These are phyloP conservation scores for Xylariaceae sp. DNA, from an alignment of 2,329 filamentous ascomycete genomes.

Conservation along the genomic window DNA sequence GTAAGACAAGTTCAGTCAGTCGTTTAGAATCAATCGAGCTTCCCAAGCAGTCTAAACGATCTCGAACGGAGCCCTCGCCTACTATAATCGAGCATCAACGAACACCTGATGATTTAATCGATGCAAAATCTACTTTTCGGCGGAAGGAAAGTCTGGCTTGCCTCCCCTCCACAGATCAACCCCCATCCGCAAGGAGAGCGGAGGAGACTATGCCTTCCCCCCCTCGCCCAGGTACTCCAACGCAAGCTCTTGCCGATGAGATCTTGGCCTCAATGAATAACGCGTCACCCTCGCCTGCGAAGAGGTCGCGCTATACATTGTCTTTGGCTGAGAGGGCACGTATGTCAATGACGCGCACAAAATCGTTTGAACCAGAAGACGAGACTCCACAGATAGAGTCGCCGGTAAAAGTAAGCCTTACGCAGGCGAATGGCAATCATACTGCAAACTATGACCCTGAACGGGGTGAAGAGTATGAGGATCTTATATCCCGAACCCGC, in stretches of 20 bases:
- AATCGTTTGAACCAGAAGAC: conserved; percentile 44
- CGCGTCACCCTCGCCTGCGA: conserved; percentile 63
- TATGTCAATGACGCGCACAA: conserved; percentile 72
- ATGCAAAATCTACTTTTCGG: neutral
- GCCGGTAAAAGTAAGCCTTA: conserved; percentile 26
- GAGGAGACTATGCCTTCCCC: conserved; percentile 21
- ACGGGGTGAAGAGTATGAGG: conserved; percentile 48
- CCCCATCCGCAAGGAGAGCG: neutral
- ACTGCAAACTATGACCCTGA: conserved; percentile 22
- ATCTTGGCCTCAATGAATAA: conserved; percentile 62
- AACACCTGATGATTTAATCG: neutral
- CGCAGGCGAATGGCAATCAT: conserved; percentile 30
- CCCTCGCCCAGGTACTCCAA: conserved; percentile 46
- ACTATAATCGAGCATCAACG: neutral
- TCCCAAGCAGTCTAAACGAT: conserved; percentile 4
- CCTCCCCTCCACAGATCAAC: conserved; percentile 2
- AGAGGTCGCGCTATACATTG: conserved; percentile 60
- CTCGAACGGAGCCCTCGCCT: neutral
- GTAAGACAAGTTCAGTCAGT: conserved; percentile 12
- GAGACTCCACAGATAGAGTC: conserved; percentile 31
- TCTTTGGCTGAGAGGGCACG: conserved; percentile 80
- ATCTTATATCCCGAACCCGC: conserved; percentile 63
- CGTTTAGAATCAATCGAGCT: conserved; percentile 1
- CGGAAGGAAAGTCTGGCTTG: conserved; percentile 2
- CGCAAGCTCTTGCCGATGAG: conserved; percentile 59